Base-by-base conservation (phyloP, 2,329 filamentous ascomycete genomes). In the Fusarium staphyleae region DNA sequence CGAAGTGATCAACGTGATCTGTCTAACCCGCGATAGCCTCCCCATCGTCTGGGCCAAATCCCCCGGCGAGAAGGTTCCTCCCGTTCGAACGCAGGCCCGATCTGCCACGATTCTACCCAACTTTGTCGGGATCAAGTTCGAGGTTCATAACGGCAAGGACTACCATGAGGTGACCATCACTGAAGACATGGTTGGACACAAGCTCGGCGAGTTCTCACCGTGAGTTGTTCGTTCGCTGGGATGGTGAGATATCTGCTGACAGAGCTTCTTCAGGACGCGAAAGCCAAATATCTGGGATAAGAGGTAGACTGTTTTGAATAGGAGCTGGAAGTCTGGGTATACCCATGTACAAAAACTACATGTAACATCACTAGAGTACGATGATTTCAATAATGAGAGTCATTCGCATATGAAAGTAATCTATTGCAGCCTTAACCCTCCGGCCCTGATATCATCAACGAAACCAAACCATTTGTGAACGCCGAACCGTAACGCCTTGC, bases 111-210 rank as follows among this genome's bases (percentile, higher is more conserved):
- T 97, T 67, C 82, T 96, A 50, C 93, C 93, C 59, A 96, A 90
- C 75, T 96, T 96, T 72, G 91, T 97, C 47, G 92, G 92, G 12
- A 78, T 96, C 67, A 87, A 86, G 72, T 97, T 97, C 74, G 88
- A 93, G 75, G 85, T 97, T 54, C 89, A 97, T 78, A 96, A 96
- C 73, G 93, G 93, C 69, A 96, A 95, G 78, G 83, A 83, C 26
- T 96, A 96, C 75, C 78, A 88, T 66, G 90, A 95, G 65, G 82
- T 96, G 48, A 82, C 81, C 62, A 89, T 97, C 60, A 96, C 92
- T 13, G 93, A 96, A 73, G 90, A 96, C 69, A 97, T 97, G 93
- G 93, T 97, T 42, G 93, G 93, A 47, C 89, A 95, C 75, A 97
- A 96, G 77, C 81, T 97, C 65, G 93, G 93, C 67, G 93, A 97